phyloP scores from a whole-genome alignment of 2,329 filamentous ascomycete species.

The Xylaria sp. region DNA sequence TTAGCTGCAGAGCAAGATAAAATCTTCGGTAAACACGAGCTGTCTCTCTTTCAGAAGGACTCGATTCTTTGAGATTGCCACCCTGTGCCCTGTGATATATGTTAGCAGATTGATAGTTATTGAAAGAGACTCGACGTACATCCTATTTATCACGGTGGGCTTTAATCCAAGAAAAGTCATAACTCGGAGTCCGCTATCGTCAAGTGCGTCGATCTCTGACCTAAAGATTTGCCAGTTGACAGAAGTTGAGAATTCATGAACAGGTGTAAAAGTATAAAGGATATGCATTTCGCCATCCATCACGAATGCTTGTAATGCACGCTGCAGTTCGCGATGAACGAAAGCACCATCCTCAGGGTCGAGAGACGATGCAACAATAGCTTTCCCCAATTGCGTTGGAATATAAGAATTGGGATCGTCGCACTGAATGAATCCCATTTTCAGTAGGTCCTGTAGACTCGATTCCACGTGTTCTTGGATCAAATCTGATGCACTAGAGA shows the following conservation, averaged over 20 bases:
- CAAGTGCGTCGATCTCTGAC: constrained; percentile 74
- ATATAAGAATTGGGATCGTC: constrained; percentile 64
- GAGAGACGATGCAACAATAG: constrained; percentile 77
- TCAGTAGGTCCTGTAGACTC: constrained; percentile 68
- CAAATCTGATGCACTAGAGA: constrained; percentile 62
- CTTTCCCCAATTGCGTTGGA: constrained; percentile 74
- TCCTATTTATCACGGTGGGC: constrained; percentile 72
- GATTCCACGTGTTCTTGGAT: constrained; percentile 66
- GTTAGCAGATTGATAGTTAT: constrained; percentile 29
- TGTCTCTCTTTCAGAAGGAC: constrained; percentile 67
- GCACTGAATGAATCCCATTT: constrained; percentile 64
- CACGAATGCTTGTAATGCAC: constrained; percentile 77
- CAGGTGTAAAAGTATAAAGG: constrained; percentile 77
- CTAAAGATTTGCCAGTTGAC: constrained; percentile 80
- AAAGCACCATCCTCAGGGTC: constrained; percentile 81
- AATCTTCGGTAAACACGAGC: constrained; percentile 76
- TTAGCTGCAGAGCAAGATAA: constrained; percentile 80
- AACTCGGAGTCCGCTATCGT: constrained; percentile 77
- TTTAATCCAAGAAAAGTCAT: constrained; percentile 75
- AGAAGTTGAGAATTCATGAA: constrained; percentile 66
- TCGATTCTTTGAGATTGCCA: constrained; percentile 71
- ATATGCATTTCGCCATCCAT: constrained; percentile 83
- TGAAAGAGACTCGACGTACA: constrained; percentile 59
- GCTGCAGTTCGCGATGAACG: constrained; percentile 74
- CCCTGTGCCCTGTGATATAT: constrained; percentile 69